Percentiles rank a stretch among this genome's conserved stretches.
Conservation (phyloP, 306 rosid species). For the Acacia melanoxylon region DNA sequence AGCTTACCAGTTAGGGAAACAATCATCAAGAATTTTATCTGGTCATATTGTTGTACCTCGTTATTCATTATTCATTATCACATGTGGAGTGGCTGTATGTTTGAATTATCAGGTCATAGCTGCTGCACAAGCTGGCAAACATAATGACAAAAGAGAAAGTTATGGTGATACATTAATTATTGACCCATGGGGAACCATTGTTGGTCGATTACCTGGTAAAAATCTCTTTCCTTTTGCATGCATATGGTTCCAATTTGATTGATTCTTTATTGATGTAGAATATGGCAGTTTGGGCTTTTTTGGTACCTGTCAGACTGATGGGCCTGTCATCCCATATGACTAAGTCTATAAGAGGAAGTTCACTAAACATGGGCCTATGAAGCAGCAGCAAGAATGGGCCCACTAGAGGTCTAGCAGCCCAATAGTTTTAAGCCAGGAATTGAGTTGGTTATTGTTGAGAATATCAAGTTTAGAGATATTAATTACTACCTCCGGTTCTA, state of each 20-base stretch:
- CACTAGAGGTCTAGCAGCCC: no score
- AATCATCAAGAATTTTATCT: neutral
- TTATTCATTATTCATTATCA: neutral
- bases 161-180: constrained; percentile 84
- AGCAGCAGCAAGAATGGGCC: no score
- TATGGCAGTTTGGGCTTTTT: neutral
- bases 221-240: constrained; percentile 6
- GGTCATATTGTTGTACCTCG: neutral
- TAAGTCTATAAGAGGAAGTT: neutral
- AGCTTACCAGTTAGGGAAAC: neutral
- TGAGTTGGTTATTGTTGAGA: no score
- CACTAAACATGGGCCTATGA: no score
- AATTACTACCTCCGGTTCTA: no score
- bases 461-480: no score
- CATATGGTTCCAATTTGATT: neutral
- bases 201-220: constrained; percentile 81
- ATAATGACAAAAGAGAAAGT: constrained; percentile 84
- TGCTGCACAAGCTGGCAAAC: constrained; percentile 88
- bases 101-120: constrained; percentile 78
- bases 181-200: constrained; percentile 92
- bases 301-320: neutral
- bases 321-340: neutral
- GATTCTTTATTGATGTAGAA: neutral
- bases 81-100: constrained; percentile 30
- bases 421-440: no score